These are phyloP conservation scores for Fraxinus floribunda DNA, from an alignment of 305 asterid species.

Conservation along the genomic window DNA sequence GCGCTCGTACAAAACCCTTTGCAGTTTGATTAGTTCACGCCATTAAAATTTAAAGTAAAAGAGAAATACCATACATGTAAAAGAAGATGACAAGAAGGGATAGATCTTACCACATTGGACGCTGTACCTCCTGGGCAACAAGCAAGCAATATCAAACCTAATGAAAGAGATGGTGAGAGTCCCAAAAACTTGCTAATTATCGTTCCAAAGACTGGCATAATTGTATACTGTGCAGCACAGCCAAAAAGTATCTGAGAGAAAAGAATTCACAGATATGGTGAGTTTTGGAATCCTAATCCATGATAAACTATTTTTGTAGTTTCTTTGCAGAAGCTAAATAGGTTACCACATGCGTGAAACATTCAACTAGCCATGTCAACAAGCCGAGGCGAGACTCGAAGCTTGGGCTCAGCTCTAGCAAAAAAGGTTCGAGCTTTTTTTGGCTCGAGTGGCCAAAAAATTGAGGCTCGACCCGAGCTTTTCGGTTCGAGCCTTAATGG, in stretches of 20 bases:
- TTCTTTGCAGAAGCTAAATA: neutral
- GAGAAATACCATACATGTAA: neutral
- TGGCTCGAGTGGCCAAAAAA: too few relatives aligned
- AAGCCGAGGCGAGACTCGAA: too few relatives aligned
- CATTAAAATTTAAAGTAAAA: neutral
- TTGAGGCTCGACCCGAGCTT: too few relatives aligned
- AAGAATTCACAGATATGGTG: constrained; percentile 13
- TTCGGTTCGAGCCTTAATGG: too few relatives aligned
- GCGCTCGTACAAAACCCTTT: neutral
- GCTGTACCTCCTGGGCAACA: constrained; percentile 98
- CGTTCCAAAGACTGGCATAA: constrained; percentile 76
- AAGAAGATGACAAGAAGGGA: neutral
- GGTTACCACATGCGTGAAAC: neutral
- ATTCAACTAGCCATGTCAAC: neutral
- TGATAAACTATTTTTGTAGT: neutral
- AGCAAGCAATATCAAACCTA: constrained; percentile 75
- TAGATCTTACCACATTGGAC: constrained; percentile 79
- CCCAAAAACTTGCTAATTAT: constrained; percentile 69
- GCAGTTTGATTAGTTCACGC: neutral
- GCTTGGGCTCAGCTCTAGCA: too few relatives aligned
- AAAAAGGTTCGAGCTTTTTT: too few relatives aligned
- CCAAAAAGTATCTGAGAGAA: constrained; percentile 73
- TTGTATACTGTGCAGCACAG: constrained; percentile 79
- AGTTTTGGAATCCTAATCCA: neutral
- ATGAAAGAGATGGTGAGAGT: constrained; percentile 73